These are phyloP conservation scores for Lagenaria siceraria DNA, from an alignment of 306 rosid species.

Conservation along the genomic window DNA sequence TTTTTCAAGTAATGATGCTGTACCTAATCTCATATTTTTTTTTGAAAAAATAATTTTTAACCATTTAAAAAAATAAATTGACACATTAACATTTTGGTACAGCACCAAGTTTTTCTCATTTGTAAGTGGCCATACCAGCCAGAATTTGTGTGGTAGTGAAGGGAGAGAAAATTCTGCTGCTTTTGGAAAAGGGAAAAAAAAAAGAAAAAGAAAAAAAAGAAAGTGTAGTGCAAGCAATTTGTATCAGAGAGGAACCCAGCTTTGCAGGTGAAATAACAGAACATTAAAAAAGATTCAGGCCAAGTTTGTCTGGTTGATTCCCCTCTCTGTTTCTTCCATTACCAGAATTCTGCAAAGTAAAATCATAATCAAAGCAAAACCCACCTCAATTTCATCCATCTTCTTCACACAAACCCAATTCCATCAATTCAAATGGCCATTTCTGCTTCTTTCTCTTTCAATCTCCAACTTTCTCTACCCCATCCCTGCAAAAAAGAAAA, in stretches of 20 bases:
- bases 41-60: too few species aligned
- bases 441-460: background rate
- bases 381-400: background rate
- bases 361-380: background rate
- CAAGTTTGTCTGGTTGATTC: background rate
- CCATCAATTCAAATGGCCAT: background rate
- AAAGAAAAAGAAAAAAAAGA: background rate
- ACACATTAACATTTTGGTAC: too few species aligned
- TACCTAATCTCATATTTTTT: too few species aligned
- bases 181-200: background rate
- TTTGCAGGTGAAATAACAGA: slow-evolving; percentile 8
- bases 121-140: background rate
- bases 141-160: background rate
- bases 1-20: too few species aligned
- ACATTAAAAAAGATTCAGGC: background rate
- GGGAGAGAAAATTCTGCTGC: background rate
- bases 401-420: background rate
- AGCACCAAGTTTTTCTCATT: too few species aligned
- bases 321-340: background rate
- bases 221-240: background rate
- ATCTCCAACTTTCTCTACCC: background rate
- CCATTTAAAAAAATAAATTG: too few species aligned
- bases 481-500: background rate
- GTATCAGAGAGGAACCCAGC: background rate
- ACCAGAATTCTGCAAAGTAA: background rate